A percentile compares a stretch with the other conserved stretches of the same genome.
phyloP scores from a whole-genome alignment of 352 stramenopile species.

The Phytophthora quininea region DNA sequence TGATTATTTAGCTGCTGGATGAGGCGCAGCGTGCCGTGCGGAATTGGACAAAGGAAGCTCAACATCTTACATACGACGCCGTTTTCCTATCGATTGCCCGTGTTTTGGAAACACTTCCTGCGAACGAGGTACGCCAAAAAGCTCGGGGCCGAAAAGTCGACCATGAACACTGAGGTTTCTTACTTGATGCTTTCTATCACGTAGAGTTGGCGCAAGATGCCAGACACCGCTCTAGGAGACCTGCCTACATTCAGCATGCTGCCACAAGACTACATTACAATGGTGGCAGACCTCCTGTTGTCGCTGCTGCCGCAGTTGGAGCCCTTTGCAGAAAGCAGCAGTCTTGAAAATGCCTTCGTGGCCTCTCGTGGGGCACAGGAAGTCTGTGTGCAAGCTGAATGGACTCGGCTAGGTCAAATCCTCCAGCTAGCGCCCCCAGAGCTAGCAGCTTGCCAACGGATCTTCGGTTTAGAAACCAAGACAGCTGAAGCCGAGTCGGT shows the following conservation, averaged over 20 bases:
- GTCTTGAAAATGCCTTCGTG: constrained; percentile 56
- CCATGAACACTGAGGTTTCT: not conserved
- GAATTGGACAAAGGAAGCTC: constrained; percentile 57
- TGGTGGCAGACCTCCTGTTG: constrained; percentile 75
- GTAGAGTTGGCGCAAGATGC: constrained; percentile 60
- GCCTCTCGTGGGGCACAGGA: constrained; percentile 58
- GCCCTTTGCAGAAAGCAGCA: constrained; percentile 79
- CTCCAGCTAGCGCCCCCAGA: constrained; percentile 51
- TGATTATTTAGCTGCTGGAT: constrained; percentile 46
- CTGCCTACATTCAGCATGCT: constrained; percentile 79
- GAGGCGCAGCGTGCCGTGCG: constrained; percentile 49
- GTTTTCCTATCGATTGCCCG: constrained; percentile 68
- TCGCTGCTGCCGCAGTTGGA: constrained; percentile 83
- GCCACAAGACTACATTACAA: constrained; percentile 87
- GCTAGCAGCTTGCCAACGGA: constrained; percentile 49
- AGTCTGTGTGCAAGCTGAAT: constrained; percentile 56
- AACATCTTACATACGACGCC: constrained; percentile 77
- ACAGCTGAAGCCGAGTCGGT: constrained; percentile 15
- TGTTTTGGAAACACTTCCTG: constrained; percentile 51
- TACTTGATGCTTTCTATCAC: not conserved
- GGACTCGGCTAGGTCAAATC: constrained; percentile 50
- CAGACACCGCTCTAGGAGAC: constrained; percentile 52
- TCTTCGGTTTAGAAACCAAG: constrained; percentile 43
- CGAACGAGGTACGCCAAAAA: constrained; percentile 45
- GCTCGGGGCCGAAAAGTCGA: no score